Base-by-base conservation (phyloP, 495 filamentous ascomycete genomes). In the Chaetomium cochliodes region DNA sequence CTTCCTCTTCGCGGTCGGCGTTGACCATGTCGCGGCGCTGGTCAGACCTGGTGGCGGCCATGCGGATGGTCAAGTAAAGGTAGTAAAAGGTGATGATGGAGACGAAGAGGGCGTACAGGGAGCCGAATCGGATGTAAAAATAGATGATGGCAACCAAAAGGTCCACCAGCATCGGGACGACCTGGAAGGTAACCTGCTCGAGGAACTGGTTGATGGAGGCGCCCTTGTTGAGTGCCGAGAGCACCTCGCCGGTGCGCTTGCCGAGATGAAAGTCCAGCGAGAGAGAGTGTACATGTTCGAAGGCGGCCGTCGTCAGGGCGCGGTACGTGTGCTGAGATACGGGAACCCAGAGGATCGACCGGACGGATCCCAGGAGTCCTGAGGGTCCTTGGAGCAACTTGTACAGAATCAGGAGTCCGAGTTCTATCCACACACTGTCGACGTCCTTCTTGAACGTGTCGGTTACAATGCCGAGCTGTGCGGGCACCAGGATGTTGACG, bases 281-380 rank as follows among this genome's bases (percentile, higher is more conserved):
- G 18, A 98, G 85, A 44, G 88, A 86, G 75, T 98, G 94, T 20
- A 98, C 94, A 72, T 98, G 94, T 74, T 98, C 94, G 70, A 98
- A 98, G 7, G 93, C 90, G 9, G 94, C 92, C 2, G 92, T 93
- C 1, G 92, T 96, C 33, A 98, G 83, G 56, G 94, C 92, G 74
- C 91, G 90, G 74, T 97, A 98, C 9, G 93, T 96, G 75, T 97
- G 96, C 73, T 98, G 94, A 42, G 92, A 87, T 57, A 98, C 91
- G 0, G 94, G 94, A 52, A 98, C 92, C 94, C 94, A 98, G 30
- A 98, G 78, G 20, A 88, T 85, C 22, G 90, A 88, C 57, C 94
- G 85, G 9, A 90, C 61, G 18, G 92, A 93, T 15, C 92, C 91
- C 39, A 98, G 85, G 23, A 97, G 76, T 9, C 94, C 94, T 65